These are phyloP conservation scores for Plantago lanceolata DNA, from an alignment of 305 asterid genomes.

Conservation along the genomic window DNA sequence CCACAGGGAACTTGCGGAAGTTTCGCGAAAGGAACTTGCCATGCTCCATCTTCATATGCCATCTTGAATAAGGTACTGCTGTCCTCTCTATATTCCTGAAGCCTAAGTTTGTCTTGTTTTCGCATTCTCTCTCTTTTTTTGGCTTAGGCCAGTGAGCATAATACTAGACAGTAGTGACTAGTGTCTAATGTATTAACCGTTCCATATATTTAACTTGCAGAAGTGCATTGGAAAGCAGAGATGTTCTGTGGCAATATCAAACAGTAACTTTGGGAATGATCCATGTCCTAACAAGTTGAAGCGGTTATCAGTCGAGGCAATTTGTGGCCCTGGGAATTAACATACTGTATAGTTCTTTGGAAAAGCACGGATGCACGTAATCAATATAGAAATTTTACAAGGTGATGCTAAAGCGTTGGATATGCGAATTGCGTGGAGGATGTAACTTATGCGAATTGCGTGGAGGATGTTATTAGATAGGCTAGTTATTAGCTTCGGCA, in stretches of 20 bases:
- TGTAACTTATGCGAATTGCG: conserved; percentile 28
- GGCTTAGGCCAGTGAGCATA: not conserved
- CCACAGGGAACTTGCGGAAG: conserved; percentile 88
- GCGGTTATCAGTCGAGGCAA: conserved; percentile 81
- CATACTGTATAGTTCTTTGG: conserved; percentile 17
- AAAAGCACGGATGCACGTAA: conserved; percentile 12
- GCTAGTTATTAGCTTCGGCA: conserved; percentile 31
- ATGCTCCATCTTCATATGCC: conserved; percentile 58
- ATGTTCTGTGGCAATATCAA: conserved; percentile 75
- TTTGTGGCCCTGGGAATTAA: conserved; percentile 46
- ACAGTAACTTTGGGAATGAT: conserved; percentile 68
- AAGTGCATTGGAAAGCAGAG: conserved; percentile 66
- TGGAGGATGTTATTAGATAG: conserved; percentile 21
- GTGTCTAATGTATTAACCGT: not conserved
- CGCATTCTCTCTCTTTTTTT: not conserved
- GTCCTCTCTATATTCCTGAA: not conserved
- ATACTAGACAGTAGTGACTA: not conserved
- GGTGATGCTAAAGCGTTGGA: conserved; percentile 17
- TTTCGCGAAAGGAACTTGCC: conserved; percentile 87
- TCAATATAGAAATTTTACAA: conserved; percentile 16
- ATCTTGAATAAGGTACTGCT: conserved; percentile 59
- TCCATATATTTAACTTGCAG: conserved; percentile 35
- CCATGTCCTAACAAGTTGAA: conserved; percentile 82
- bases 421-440: conserved; percentile 23
- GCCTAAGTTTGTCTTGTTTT: not conserved